Evolutionary conservation across 2,329 filamentous ascomycete species (phyloP), one percentile per base, ranked within the genome.

Genomic region (Tolypocladium capitatum): DNA sequence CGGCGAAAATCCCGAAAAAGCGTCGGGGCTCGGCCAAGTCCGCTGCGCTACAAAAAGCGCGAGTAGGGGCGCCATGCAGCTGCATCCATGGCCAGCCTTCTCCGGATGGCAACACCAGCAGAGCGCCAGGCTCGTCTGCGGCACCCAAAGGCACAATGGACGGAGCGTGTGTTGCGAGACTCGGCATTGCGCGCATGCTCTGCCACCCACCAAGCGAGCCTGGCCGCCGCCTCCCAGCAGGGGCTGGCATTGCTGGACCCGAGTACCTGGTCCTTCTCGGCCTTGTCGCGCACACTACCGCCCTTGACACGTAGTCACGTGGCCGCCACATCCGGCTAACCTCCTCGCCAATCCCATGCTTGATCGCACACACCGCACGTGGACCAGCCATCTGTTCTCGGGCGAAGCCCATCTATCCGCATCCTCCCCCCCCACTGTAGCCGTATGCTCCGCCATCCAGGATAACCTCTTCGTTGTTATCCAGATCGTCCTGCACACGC

Each of bases 401-500:
- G 27, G 27, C 27, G 6, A 27, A 27, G 27, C 5, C 5, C 27
- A 27, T 27, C 27, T 46, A 68, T 10, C 68, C 65, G 48, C 68
- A 68, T 21, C 27, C 40, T 27, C 47, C 54, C 7, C 27, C 43
- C 14, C 46, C 44, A 30, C 8, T 34, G 45, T 68, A 62, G 5
- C 74, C 76, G 43, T 72, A 68, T 1, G 71, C 60, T 1, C 76
- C 76, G 7, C 78, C 77, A 51, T 81, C 75, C 1, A 81, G 60
- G 43, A 81, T 80, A 9, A 81, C 64, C 0, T 61, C 69, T 54
- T 81, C 78, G 49, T 81, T 81, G 53, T 82, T 63, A 13, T 75
- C 67, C 18, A 74, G 57, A 52, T 81, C 75, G 55, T 81, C 76
- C 55, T 83, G 79, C 0, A 81, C 78, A 46, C 76, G 69, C 46